phyloP scores from a whole-genome alignment of 305 asterid species.

The Solanum hybrid region DNA sequence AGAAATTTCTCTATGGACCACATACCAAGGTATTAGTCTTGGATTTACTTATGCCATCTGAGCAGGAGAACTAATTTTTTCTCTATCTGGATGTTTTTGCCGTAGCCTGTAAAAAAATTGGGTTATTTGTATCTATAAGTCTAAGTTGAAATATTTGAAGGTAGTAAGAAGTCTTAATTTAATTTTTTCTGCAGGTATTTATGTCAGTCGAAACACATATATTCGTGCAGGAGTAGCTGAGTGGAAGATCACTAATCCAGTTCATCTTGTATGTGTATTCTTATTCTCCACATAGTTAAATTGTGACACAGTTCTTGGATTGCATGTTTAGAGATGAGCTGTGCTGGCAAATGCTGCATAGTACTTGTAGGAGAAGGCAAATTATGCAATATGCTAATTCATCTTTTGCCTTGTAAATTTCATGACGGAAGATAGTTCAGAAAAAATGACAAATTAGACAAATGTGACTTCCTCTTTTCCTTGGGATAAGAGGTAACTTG shows the following conservation, averaged over 20 bases:
- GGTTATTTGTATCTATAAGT: background rate
- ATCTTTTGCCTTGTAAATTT: background rate
- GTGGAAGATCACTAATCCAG: slow-evolving; percentile 86
- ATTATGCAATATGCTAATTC: background rate
- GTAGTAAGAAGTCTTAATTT: background rate
- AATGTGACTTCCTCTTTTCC: background rate
- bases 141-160: background rate
- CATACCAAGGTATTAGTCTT: background rate
- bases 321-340: background rate
- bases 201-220: slow-evolving; percentile 92
- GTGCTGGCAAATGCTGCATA: background rate
- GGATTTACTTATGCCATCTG: background rate
- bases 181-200: slow-evolving; percentile 43
- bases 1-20: background rate
- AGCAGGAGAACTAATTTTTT: background rate
- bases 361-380: background rate
- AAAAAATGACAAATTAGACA: background rate
- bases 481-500: background rate
- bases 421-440: background rate
- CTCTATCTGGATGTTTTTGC: background rate
- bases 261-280: slow-evolving; percentile 65
- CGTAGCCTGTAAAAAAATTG: background rate
- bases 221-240: slow-evolving; percentile 90
- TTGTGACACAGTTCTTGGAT: background rate
- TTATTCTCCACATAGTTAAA: slow-evolving; percentile 4